Base-by-base conservation (phyloP, 2,329 filamentous ascomycete genomes). In the Neonectria ditissima region DNA sequence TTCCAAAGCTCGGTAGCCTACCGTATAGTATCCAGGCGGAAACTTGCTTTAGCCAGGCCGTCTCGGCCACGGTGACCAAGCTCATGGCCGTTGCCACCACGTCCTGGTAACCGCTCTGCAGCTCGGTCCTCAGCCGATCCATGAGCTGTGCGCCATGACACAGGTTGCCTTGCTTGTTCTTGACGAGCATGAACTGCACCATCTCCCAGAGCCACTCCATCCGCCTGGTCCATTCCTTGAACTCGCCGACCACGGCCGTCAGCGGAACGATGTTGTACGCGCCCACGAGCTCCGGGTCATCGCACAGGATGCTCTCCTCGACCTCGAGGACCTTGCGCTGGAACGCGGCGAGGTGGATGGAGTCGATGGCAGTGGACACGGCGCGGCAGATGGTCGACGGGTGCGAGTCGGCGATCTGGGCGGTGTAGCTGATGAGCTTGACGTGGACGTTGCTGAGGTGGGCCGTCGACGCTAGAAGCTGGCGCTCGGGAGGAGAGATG, bases 181-280 rank as follows among this genome's bases (percentile, higher is more conserved):
- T 74, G 57, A 75, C 69, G 55, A 87, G 79, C 77, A 97, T 92
- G 70, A 92, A 92, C 69, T 87, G 85, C 34, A 88, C 86, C 51
- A 94, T 80, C 32, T 88, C 85, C 89, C 91, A 92, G 20, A 97
- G 84, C 93, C 95, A 98, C 72, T 94, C 90, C 83, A 98, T 87
- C 37, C 90, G 85, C 71, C 93, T 87, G 50, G 87, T 91, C 95
- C 95, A 98, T 45, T 87, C 91, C n/a, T 91, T 89, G 73, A 98
- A 97, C 74, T 96, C 91, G 5, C 86, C 87, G 28, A 97, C 89
- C 20, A 98, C 86, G 2, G 90, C 91, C 53, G 96, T 97, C 70
- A 99, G 80, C 3, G 96, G 95, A 22, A 98, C 95, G 66, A 97
- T 97, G 65, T 95, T 91, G 77, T 97, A 97, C 1, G 92, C 95